phyloP scores from a whole-genome alignment of 2,329 filamentous ascomycete species.

The Cordyceps militaris region DNA sequence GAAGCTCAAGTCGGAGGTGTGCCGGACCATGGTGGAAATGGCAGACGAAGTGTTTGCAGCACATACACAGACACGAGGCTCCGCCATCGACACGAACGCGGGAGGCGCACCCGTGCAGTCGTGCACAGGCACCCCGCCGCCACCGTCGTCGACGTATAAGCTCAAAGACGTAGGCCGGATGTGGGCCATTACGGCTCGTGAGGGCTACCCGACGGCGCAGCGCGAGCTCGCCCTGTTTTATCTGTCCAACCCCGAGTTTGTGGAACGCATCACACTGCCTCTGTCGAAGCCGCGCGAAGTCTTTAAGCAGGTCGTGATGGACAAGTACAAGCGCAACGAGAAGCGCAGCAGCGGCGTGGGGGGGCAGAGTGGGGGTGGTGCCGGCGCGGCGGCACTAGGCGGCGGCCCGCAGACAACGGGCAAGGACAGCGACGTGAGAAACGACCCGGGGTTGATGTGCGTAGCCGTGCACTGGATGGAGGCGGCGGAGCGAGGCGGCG shows the following conservation, averaged over 20 bases:
- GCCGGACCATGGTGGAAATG: constrained; percentile 66
- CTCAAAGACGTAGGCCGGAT: constrained; percentile 79
- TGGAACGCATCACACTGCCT: constrained; percentile 73
- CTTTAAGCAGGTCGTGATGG: constrained; percentile 83
- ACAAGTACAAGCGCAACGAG: constrained; percentile 47
- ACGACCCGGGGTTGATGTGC: constrained; percentile 84
- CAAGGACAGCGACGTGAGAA: constrained; percentile 48
- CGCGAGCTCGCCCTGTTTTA: constrained; percentile 91
- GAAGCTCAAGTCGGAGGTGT: constrained; percentile 81
- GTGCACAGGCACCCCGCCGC: constrained; percentile 36
- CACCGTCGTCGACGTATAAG: constrained; percentile 55
- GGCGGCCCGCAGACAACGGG: constrained; percentile 15
- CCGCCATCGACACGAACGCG: constrained; percentile 26
- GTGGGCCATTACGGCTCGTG: constrained; percentile 89
- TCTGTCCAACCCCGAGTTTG: constrained; percentile 80
- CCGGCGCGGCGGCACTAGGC: constrained; percentile 13
- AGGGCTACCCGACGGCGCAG: constrained; percentile 76
- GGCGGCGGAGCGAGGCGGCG: constrained; percentile 75
- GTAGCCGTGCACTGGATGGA: constrained; percentile 98
- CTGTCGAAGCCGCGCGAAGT: constrained; percentile 79
- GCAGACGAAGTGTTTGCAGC: constrained; percentile 48
- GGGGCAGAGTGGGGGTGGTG: constrained; percentile 18
- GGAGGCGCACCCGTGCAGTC: constrained; percentile 26
- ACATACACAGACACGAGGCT: constrained; percentile 56
- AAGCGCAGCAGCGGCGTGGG: constrained; percentile 19